Conservation (phyloP, 306 rosid genomes). For the Prunus armeniaca region DNA sequence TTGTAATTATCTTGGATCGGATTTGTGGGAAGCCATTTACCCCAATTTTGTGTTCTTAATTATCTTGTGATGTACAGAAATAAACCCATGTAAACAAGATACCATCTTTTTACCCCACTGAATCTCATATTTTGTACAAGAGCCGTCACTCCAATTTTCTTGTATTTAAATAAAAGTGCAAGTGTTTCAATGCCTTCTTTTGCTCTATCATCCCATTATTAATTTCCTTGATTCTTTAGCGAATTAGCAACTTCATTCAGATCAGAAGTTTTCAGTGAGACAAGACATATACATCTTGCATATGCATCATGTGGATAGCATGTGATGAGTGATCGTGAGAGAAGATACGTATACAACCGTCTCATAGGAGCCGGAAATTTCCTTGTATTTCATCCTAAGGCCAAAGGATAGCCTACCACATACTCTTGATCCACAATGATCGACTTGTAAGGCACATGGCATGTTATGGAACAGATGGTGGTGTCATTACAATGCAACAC, state of each 20-base stretch:
- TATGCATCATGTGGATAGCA: neutral
- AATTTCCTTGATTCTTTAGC: neutral
- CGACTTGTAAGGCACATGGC: neutral
- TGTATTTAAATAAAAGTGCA: neutral
- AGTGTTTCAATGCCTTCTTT: neutral
- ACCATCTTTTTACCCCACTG: neutral
- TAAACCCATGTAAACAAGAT: constrained; percentile 2
- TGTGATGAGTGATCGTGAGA: neutral
- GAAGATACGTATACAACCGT: neutral
- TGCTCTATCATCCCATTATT: neutral
- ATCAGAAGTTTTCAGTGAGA: neutral
- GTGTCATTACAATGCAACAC: neutral
- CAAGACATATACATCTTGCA: neutral
- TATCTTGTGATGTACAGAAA: neutral
- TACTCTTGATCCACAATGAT: neutral
- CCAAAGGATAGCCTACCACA: neutral
- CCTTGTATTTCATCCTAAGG: neutral
- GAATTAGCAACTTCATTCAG: no score
- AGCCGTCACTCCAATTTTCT: constrained; percentile 12
- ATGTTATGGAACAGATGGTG: neutral
- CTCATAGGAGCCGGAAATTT: neutral
- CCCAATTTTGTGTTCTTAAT: constrained; percentile 43
- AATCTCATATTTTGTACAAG: neutral
- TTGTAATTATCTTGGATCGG: constrained; percentile 46
- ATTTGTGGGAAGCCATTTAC: constrained; percentile 35